Conservation (phyloP, 2,329 filamentous ascomycete species). For the Chrysosporium queenslandicum region DNA sequence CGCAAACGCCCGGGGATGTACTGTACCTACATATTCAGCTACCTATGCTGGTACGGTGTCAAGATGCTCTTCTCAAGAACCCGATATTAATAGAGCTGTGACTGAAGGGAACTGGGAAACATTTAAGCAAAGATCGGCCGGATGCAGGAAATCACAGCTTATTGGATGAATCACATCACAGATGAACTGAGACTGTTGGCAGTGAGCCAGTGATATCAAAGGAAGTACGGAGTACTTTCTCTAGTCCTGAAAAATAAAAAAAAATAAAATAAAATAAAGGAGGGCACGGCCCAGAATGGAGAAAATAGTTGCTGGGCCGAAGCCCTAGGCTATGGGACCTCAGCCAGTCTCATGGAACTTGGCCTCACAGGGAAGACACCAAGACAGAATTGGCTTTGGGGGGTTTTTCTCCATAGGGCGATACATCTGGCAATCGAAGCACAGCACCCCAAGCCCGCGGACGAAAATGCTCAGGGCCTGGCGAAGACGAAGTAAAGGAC, state of each 20-base stretch:
- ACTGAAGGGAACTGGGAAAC: conserved; percentile 4
- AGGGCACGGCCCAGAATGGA: neutral
- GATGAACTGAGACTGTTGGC: conserved; percentile 14
- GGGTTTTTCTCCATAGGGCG: neutral
- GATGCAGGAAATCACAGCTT: conserved; percentile 20
- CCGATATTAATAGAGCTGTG: conserved; percentile 7
- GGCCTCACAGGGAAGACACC: neutral
- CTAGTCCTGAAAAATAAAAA: conserved; percentile 6
- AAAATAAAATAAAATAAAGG: conserved; percentile 5
- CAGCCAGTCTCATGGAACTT: neutral
- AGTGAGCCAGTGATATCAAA: conserved; percentile 18
- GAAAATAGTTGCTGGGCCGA: conserved; percentile 8
- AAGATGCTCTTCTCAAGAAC: neutral
- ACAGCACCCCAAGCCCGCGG: neutral
- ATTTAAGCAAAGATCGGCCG: conserved; percentile 18
- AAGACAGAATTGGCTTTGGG: neutral
- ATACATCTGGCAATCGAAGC: conserved; percentile 1
- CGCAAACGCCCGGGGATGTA: conserved; percentile 9
- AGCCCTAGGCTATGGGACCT: neutral
- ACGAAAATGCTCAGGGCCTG: neutral
- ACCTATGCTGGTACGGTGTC: conserved; percentile 2
- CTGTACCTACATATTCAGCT: conserved; percentile 10
- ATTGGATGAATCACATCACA: conserved; percentile 28
- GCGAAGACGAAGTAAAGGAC: neutral
- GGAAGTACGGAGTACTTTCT: conserved; percentile 13